Base-by-base conservation (phyloP, 495 filamentous ascomycete genomes). In the Choiromyces venosus region DNA sequence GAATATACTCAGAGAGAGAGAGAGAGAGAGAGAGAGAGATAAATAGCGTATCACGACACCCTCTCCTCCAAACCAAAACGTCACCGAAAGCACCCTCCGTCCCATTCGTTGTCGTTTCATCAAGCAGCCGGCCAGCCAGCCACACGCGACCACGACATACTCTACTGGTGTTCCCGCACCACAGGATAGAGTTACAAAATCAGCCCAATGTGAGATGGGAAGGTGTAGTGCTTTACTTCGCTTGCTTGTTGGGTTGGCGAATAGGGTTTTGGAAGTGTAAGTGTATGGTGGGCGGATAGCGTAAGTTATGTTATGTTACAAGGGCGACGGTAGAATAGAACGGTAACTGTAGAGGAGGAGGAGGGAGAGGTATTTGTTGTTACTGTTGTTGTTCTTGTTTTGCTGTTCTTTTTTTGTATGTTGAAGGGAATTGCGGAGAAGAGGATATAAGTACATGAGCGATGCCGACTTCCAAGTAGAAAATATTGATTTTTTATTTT, bases 81-180 rank as follows among this genome's bases (percentile, higher is more conserved):
- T n/a, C n/a, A n/a, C n/a, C n/a, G n/a, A n/a, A n/a, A n/a, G n/a
- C n/a, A n/a, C n/a, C n/a, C n/a, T n/a, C n/a, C n/a, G n/a, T n/a
- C n/a, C n/a, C n/a, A n/a, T n/a, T n/a, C n/a, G n/a, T n/a, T n/a
- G n/a, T n/a, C n/a, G n/a, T n/a, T n/a, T n/a, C n/a, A n/a, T n/a
- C n/a, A n/a, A n/a, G n/a, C 44, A 52, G 5, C 19, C n/a, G 25
- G 52, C n/a, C 52, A 29, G 52, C 52, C 52, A 61, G 10, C 52
- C 52, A 61, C 52, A 61, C 52, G 52, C 52, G 52, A 61, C 52
- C 52, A 61, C 52, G 52, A 33, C 52, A 61, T 21, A n/a, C n/a
- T 56, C 46, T 25, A n/a, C 46, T 56, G n/a, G n/a, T 29, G 44
- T 21, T 52, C 38, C 9, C 46, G 52, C 52, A 61, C 25, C 52